These are phyloP conservation scores for Polytrichum commune DNA, from an alignment of 225 moss, liverwort and hornwort species.

Conservation along the genomic window DNA sequence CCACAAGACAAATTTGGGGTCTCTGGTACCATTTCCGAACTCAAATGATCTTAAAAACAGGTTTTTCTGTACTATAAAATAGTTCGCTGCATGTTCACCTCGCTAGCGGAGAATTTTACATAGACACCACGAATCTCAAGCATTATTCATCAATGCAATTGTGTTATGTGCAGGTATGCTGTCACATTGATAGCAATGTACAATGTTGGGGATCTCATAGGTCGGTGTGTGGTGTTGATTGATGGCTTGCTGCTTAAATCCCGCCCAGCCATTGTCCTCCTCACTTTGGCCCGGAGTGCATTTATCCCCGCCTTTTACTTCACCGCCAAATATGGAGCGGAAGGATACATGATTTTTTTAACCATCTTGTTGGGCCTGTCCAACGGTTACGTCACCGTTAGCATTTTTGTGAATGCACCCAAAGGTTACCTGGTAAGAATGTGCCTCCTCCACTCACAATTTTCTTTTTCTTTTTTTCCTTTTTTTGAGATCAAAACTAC, in stretches of 20 bases:
- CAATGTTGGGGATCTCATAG: slow-evolving; percentile 79
- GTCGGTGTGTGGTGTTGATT: slow-evolving; percentile 63
- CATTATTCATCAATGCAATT: too few species aligned
- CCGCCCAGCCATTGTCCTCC: slow-evolving; percentile 40
- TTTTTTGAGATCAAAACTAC: too few species aligned
- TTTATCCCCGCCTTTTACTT: slow-evolving; percentile 84
- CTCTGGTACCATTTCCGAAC: too few species aligned
- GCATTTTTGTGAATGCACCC: slow-evolving; percentile 63
- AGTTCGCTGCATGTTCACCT: too few species aligned
- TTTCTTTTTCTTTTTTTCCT: too few species aligned
- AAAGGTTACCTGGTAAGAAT: slow-evolving; percentile 70
- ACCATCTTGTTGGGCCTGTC: slow-evolving; percentile 62
- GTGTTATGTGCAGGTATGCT: slow-evolving; percentile 25
- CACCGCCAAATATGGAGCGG: slow-evolving; percentile 71
- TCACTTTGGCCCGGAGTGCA: slow-evolving; percentile 36
- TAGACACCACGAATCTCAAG: too few species aligned
- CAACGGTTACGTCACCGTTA: slow-evolving; percentile 72
- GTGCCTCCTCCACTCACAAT: background rate
- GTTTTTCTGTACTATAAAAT: too few species aligned
- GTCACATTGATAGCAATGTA: slow-evolving; percentile 78
- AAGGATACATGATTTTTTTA: slow-evolving; percentile 84
- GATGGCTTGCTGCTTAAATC: slow-evolving; percentile 42
- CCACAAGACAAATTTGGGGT: too few species aligned
- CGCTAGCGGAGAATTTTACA: too few species aligned
- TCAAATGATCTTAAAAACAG: too few species aligned